Percentiles rank a stretch among this genome's conserved stretches.
Evolutionary conservation across 805 yeast species (phyloP).

Genomic region (Kazachstania martiniae): DNA sequence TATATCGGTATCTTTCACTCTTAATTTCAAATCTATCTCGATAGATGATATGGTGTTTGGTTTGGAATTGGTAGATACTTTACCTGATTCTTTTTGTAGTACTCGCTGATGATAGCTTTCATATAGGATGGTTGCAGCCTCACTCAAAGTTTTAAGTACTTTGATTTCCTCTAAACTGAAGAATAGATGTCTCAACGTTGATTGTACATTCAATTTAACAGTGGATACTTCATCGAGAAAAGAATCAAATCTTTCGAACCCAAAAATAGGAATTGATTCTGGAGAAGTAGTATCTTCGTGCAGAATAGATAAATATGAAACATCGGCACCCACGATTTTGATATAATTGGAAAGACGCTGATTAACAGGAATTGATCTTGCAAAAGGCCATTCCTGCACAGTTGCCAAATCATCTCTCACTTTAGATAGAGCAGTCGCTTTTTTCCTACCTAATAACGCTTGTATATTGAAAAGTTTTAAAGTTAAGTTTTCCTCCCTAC

Average conservation of each 20-base stretch:
- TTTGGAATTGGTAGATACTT: neutral
- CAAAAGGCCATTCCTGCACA: neutral
- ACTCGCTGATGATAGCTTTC: too few species aligned
- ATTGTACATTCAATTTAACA: slow-evolving; percentile 8
- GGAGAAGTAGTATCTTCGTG: slow-evolving; percentile 5
- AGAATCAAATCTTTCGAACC: slow-evolving; percentile 22
- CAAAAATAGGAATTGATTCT: slow-evolving; percentile 16
- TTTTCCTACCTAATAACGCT: slow-evolving; percentile 10
- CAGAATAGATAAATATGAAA: slow-evolving; percentile 12
- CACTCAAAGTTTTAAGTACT: slow-evolving; percentile 12
- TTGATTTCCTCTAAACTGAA: slow-evolving; percentile 15
- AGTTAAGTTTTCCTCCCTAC: slow-evolving; percentile 12
- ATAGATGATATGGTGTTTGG: neutral
- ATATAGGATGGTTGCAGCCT: neutral
- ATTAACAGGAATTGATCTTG: neutral
- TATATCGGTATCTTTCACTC: slow-evolving; percentile 18
- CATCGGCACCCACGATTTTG: slow-evolving; percentile 14
- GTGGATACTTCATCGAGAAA: slow-evolving; percentile 12
- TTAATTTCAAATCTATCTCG: slow-evolving; percentile 13
- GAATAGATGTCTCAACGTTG: slow-evolving; percentile 21
- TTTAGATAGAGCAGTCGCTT: neutral
- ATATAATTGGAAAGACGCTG: slow-evolving; percentile 14
- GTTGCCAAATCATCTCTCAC: neutral
- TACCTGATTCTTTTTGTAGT: neutral
- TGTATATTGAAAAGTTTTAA: slow-evolving; percentile 17